phyloP scores from a whole-genome alignment of 2,329 filamentous ascomycete genomes.

The Aspergillus sp. region DNA sequence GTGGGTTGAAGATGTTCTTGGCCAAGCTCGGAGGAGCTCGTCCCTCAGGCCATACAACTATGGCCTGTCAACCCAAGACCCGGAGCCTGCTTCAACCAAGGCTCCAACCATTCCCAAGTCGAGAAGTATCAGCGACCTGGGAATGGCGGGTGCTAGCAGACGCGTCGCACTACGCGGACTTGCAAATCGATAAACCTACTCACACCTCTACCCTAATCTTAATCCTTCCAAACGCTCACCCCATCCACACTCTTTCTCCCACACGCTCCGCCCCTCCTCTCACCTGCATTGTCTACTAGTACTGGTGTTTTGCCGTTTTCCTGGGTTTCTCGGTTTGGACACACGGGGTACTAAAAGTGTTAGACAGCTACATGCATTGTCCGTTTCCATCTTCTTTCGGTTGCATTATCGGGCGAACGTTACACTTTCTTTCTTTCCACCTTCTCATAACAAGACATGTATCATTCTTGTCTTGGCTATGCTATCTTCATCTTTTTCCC shows the following conservation, averaged over 20 bases:
- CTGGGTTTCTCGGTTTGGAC: conserved; percentile 13
- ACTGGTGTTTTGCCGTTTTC: conserved; percentile 16
- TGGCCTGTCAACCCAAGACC: conserved; percentile 18
- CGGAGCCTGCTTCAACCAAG: conserved; percentile 18
- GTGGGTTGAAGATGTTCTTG: conserved; percentile 51
- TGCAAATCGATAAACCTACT: conserved; percentile 24
- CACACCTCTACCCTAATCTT: not conserved
- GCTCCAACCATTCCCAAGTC: conserved; percentile 31
- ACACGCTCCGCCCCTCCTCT: conserved; percentile 4
- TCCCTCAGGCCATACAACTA: conserved; percentile 35
- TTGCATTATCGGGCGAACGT: conserved; percentile 14
- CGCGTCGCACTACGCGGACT: conserved; percentile 43
- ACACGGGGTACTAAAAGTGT: conserved; percentile 13
- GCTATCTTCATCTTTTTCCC: not conserved
- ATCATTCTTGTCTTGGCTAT: not conserved
- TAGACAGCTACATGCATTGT: conserved; percentile 14
- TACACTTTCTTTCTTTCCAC: not conserved
- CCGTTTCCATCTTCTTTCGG: not conserved
- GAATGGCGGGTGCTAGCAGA: conserved; percentile 37
- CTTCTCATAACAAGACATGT: conserved; percentile 1
- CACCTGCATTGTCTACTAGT: conserved; percentile 16
- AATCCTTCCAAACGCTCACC: conserved; percentile 1
- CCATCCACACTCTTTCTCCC: conserved; percentile 10
- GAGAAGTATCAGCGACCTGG: conserved; percentile 45
- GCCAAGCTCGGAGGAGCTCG: conserved; percentile 45